Conservation (phyloP, 1,139 yeast species). For the Yamadazyma friedrichii region DNA sequence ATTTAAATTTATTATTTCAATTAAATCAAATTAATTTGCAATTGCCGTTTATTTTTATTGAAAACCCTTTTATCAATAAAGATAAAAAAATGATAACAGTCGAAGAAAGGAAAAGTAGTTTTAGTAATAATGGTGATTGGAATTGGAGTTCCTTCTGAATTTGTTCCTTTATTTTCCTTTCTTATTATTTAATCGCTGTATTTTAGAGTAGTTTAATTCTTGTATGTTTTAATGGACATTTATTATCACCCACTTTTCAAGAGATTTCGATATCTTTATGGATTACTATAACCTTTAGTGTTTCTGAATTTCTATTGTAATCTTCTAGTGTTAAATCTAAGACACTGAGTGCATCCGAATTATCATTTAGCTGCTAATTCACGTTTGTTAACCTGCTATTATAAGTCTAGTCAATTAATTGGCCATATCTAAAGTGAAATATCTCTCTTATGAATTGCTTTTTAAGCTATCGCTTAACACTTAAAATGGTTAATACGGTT, state of each 20-base stretch:
- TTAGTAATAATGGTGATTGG: constrained; percentile 33
- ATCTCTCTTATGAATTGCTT: too few relatives aligned
- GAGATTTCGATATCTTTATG: neutral
- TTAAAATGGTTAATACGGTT: neutral
- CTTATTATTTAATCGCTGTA: neutral
- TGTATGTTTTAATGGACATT: neutral
- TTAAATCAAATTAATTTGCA: constrained; percentile 21
- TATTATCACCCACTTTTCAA: neutral
- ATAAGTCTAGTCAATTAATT: too few relatives aligned
- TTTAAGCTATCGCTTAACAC: neutral
- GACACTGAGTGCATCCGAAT: too few relatives aligned
- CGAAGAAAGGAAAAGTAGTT: constrained; percentile 11
- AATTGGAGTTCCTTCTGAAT: constrained; percentile 46
- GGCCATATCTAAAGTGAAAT: too few relatives aligned
- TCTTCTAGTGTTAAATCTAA: too few relatives aligned
- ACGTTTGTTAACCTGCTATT: too few relatives aligned
- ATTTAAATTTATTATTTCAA: constrained; percentile 27
- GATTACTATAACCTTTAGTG: too few relatives aligned
- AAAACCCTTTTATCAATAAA: constrained; percentile 34
- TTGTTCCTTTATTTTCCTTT: neutral
- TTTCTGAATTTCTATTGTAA: too few relatives aligned
- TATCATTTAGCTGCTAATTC: too few relatives aligned
- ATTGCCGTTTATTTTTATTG: constrained; percentile 34
- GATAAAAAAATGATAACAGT: constrained; percentile 4
- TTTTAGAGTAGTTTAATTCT: neutral